A percentile compares a stretch with the other conserved stretches of the same genome.
phyloP scores from a whole-genome alignment of 805 yeast genomes.

The Candida jianshihensis region DNA sequence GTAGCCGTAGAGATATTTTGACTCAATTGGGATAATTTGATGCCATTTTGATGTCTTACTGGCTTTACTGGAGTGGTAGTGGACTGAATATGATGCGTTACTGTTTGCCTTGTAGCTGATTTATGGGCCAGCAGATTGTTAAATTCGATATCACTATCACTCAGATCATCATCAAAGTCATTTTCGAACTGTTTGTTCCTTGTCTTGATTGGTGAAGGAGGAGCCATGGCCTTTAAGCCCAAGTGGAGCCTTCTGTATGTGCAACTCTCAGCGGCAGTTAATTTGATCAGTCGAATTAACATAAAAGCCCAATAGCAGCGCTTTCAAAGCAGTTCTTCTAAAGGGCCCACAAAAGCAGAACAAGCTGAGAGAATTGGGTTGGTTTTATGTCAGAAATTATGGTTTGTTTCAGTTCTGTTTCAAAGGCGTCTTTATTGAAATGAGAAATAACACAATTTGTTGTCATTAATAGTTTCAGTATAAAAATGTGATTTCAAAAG shows the following conservation, averaged over 20 bases:
- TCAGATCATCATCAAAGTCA: slow-evolving; percentile 10
- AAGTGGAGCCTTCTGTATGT: neutral
- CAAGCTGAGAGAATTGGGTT: no score
- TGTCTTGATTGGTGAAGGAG: no score
- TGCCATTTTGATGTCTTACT: neutral
- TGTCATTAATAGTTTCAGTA: no score
- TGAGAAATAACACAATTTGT: no score
- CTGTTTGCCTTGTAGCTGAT: neutral
- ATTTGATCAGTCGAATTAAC: no score
- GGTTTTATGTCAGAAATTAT: neutral
- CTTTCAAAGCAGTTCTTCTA: no score
- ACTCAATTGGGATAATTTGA: neutral
- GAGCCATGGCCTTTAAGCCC: slow-evolving; percentile 4
- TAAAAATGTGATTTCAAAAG: no score
- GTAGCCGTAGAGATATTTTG: neutral
- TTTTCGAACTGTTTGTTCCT: slow-evolving; percentile 12
- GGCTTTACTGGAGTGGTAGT: neutral
- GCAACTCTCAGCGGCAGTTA: neutral
- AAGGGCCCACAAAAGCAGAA: no score
- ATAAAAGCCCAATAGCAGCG: no score
- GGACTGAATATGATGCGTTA: neutral
- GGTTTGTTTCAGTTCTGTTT: neutral
- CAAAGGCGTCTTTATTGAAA: no score
- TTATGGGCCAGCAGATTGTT: neutral
- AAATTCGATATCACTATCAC: neutral